Conservation (phyloP, 345 rosid species). For the Capsella bursapastoris region DNA sequence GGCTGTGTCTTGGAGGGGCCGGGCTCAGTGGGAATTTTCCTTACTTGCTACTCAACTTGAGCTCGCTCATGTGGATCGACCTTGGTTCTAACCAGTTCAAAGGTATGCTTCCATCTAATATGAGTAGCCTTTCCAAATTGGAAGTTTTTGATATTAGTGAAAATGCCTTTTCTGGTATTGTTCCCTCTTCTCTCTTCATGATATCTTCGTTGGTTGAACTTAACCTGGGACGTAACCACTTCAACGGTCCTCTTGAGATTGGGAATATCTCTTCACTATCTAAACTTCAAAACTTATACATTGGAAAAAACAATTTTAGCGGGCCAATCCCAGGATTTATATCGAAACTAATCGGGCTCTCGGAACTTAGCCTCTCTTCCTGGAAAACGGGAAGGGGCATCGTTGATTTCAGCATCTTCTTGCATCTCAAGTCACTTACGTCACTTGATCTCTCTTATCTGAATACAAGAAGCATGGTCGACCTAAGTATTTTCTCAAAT, state of each 20-base stretch:
- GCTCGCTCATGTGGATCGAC: neutral
- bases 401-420: constrained; percentile 29
- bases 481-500: too few species aligned
- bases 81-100: constrained; percentile 12
- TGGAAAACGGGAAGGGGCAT: constrained; percentile 15
- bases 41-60: constrained; percentile 9
- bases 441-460: too few species aligned
- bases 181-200: constrained; percentile 27
- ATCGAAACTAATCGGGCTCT: constrained; percentile 2
- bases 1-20: neutral
- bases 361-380: neutral
- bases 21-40: constrained; percentile 21
- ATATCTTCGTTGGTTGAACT: constrained; percentile 2
- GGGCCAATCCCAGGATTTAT: constrained; percentile 39
- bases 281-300: neutral
- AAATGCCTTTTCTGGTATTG: constrained; percentile 16
- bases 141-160: neutral
- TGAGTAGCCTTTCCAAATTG: constrained; percentile 30
- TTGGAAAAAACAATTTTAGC: constrained; percentile 39
- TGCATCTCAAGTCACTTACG: constrained; percentile 23
- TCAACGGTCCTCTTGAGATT: constrained; percentile 33
- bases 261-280: constrained; percentile 25
- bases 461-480: too few species aligned
- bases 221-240: neutral
- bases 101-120: constrained; percentile 33